These are phyloP conservation scores for Skeletonema costatum DNA, from an alignment of 108 stramenopile species.

Conservation along the genomic window DNA sequence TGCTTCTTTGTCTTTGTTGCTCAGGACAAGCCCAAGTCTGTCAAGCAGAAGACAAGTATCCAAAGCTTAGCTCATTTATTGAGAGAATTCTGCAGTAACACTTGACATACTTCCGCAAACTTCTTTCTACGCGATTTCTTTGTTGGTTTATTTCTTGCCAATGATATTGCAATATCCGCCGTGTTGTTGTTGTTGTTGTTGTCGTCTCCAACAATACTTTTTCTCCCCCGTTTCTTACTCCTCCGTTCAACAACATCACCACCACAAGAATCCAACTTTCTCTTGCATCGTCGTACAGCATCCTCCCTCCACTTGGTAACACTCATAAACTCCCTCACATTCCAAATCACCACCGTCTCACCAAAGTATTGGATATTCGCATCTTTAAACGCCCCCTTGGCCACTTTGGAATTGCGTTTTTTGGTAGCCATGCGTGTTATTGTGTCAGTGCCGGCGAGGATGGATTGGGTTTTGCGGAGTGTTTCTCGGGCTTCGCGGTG, in stretches of 20 bases:
- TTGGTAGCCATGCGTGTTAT: conserved; percentile 36
- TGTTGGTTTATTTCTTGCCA: neutral
- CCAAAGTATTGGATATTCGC: conserved; percentile 50
- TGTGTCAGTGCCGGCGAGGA: conserved; percentile 46
- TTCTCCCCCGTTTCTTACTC: neutral
- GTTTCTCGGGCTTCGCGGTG: conserved; percentile 48
- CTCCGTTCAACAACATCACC: neutral
- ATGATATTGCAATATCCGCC: neutral
- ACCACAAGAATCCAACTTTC: neutral
- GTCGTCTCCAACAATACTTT: neutral
- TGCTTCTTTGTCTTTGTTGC: too few relatives aligned
- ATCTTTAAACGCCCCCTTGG: conserved; percentile 50
- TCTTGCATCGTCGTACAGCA: conserved; percentile 48
- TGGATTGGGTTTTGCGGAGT: conserved; percentile 17
- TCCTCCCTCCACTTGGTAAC: conserved; percentile 72
- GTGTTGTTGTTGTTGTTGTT: neutral
- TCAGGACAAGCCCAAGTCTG: too few relatives aligned
- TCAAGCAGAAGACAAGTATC: too few relatives aligned
- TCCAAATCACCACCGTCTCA: conserved; percentile 64
- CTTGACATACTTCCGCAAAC: neutral
- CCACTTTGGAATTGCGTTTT: conserved; percentile 23
- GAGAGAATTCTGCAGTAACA: neutral
- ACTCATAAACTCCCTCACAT: conserved; percentile 42
- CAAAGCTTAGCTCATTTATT: neutral
- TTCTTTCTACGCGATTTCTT: neutral